A percentile compares a stretch with the other conserved stretches of the same genome.
phyloP scores from a whole-genome alignment of 2,329 filamentous ascomycete genomes.

The Zelopaecilomyces penicillatus region DNA sequence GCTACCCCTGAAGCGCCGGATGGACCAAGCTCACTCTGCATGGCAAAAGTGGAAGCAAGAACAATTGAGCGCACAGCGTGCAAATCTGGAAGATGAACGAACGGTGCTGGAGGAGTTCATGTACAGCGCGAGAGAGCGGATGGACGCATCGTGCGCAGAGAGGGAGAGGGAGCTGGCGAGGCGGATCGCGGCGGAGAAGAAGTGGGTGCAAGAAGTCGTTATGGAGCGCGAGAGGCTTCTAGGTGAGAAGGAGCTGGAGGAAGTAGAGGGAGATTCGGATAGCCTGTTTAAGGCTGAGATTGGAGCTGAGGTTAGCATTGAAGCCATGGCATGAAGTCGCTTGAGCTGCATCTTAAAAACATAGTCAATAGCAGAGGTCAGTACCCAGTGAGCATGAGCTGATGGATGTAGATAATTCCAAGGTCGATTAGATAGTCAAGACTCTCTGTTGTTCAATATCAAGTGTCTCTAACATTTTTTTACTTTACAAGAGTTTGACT shows the following conservation, averaged over 20 bases:
- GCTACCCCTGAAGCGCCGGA: slow-evolving; percentile 25
- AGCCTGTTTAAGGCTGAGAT: slow-evolving; percentile 20
- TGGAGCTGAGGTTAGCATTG: too few species aligned
- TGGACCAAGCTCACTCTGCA: slow-evolving; percentile 32
- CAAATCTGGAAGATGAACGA: slow-evolving; percentile 30
- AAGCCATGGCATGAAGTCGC: too few species aligned
- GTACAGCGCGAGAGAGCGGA: slow-evolving; percentile 27
- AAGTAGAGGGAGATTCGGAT: slow-evolving; percentile 34
- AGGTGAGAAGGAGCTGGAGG: slow-evolving; percentile 30
- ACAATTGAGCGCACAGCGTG: slow-evolving; percentile 30
- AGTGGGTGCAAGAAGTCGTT: slow-evolving; percentile 38
- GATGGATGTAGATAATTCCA: too few species aligned
- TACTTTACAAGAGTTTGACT: too few species aligned
- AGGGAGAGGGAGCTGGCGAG: slow-evolving; percentile 23
- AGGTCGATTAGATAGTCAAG: too few species aligned
- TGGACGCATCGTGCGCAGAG: slow-evolving; percentile 20
- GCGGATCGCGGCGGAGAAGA: slow-evolving; percentile 33
- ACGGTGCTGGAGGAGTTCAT: slow-evolving; percentile 34
- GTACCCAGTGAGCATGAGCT: too few species aligned
- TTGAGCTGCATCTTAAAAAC: too few species aligned
- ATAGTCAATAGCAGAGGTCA: too few species aligned
- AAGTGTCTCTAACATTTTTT: too few species aligned
- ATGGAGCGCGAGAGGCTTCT: slow-evolving; percentile 37
- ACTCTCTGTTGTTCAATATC: too few species aligned
- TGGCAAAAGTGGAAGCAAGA: slow-evolving; percentile 33